These are phyloP conservation scores for Lachnellula hyalina DNA, from an alignment of 2,329 filamentous ascomycete genomes.

Conservation along the genomic window DNA sequence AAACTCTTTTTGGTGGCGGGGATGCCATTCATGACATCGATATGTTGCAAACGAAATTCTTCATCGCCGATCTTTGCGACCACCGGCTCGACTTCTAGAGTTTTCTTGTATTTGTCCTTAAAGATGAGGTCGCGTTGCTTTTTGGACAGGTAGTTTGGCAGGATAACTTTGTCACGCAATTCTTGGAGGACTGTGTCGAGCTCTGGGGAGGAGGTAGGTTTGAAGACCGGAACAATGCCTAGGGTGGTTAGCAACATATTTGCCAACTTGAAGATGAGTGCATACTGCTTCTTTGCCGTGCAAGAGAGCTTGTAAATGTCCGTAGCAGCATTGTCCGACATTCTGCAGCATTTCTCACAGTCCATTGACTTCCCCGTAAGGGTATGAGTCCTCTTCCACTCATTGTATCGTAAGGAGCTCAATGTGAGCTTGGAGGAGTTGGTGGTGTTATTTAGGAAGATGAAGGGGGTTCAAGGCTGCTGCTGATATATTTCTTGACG, in stretches of 20 bases:
- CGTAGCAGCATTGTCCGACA: slow-evolving; percentile 13
- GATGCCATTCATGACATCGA: slow-evolving; percentile 20
- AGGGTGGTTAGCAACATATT: background rate
- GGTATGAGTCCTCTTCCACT: slow-evolving; percentile 12
- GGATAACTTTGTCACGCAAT: slow-evolving; percentile 54
- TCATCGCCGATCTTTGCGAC: slow-evolving; percentile 54
- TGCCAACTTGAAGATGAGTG: background rate
- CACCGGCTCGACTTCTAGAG: slow-evolving; percentile 50
- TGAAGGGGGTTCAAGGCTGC: background rate
- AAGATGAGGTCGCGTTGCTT: slow-evolving; percentile 50
- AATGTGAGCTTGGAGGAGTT: background rate
- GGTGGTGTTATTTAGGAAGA: background rate
- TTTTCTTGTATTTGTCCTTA: slow-evolving; percentile 40
- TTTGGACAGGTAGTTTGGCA: slow-evolving; percentile 53
- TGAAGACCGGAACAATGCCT: slow-evolving; percentile 33
- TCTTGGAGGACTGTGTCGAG: slow-evolving; percentile 48
- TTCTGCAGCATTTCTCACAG: slow-evolving; percentile 9
- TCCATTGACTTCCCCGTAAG: slow-evolving; percentile 17
- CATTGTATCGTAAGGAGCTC: slow-evolving; percentile 13
- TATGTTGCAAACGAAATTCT: slow-evolving; percentile 27
- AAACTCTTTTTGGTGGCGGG: slow-evolving; percentile 14
- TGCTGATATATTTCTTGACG: background rate
- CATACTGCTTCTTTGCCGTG: slow-evolving; percentile 24
- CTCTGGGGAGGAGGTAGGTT: slow-evolving; percentile 47
- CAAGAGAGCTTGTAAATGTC: slow-evolving; percentile 27